These are phyloP conservation scores for Phytophthora capsici DNA, from an alignment of 352 stramenopile genomes.

Conservation along the genomic window DNA sequence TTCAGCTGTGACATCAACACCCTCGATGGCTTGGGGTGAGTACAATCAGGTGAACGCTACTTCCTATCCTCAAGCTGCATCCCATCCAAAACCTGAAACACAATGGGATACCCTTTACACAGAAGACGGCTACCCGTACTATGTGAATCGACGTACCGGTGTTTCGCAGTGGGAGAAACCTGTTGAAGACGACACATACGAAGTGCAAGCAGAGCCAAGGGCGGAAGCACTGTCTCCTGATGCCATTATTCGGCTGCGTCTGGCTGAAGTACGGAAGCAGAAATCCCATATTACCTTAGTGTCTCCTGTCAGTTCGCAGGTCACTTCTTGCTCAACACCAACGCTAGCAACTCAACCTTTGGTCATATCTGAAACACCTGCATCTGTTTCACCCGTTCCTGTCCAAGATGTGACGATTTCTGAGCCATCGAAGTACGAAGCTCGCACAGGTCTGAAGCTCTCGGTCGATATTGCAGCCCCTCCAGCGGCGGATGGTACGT, in stretches of 20 bases:
- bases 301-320: conserved; percentile 11
- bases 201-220: conserved; percentile 12
- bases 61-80: conserved; percentile 11
- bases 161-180: conserved; percentile 85
- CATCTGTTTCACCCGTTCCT: neutral
- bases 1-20: neutral
- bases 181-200: conserved; percentile 8
- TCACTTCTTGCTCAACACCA: conserved; percentile 24
- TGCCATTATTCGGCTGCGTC: conserved; percentile 52
- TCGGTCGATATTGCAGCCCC: conserved; percentile 58
- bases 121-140: conserved; percentile 80
- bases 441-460: conserved; percentile 55
- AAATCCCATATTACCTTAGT: conserved; percentile 25
- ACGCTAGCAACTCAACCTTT: conserved; percentile 5
- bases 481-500: conserved; percentile 51
- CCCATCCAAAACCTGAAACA: conserved; percentile 8
- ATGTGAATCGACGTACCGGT: conserved; percentile 71
- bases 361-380: neutral
- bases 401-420: neutral
- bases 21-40: conserved; percentile 11
- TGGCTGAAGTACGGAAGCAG: conserved; percentile 50
- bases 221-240: conserved; percentile 35
- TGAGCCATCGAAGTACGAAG: conserved; percentile 56
- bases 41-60: conserved; percentile 10
- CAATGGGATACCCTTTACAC: conserved; percentile 79